Conservation (phyloP, 306 rosid genomes). For the peach (Prunus persica) region Prunus_persica_NCBIv2 NC_034009.1:38067501-38068000, state of each 20-base stretch:
- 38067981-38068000: constrained; percentile 98
- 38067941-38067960: constrained; percentile 93
- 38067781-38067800: not conserved
- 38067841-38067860: constrained; percentile 1
- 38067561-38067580: not conserved
- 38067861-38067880: constrained; percentile 86
- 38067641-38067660: not conserved
- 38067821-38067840: not conserved
- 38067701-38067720: constrained; percentile 64
- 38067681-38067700: constrained; percentile 82
- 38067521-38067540: not conserved
- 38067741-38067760: constrained; percentile 93
- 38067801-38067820: not conserved
- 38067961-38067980: constrained; percentile 99
- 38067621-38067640: not conserved
- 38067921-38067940: constrained; percentile 96
- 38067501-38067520: not conserved
- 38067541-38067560: not conserved
- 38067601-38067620: not conserved
- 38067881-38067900: constrained; percentile 95
- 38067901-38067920: constrained; percentile 92
- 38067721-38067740: constrained; percentile 72
- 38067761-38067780: constrained; percentile 26
- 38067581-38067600: not conserved
- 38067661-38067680: constrained; percentile 68